Conservation (phyloP, 1,284 basidiomycete genomes). For the Rhodotorula sp. region DNA sequence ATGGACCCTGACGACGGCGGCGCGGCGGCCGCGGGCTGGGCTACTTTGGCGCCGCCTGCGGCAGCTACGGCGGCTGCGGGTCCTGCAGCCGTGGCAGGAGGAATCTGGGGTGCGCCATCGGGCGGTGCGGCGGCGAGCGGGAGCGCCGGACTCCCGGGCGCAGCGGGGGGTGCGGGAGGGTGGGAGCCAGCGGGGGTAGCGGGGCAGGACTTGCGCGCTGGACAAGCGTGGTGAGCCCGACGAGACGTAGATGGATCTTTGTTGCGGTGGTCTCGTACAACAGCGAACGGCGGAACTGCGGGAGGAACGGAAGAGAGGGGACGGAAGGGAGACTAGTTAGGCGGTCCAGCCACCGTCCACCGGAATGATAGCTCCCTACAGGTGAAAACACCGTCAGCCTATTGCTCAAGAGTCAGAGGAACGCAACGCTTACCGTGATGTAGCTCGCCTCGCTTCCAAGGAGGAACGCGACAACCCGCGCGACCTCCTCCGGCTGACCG, state of each 20-base stretch:
- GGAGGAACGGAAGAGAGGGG: not conserved
- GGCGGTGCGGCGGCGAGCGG: not conserved
- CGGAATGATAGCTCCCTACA: conserved; percentile 35
- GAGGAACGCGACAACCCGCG: conserved; percentile 34
- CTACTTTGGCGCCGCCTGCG: not conserved
- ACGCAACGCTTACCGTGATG: conserved; percentile 28
- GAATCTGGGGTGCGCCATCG: not conserved
- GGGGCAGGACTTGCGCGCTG: conserved; percentile 1
- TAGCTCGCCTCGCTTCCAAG: conserved; percentile 31
- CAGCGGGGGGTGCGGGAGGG: not conserved
- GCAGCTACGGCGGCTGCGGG: too few relatives aligned
- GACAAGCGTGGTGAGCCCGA: conserved; percentile 5
- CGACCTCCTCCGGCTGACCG: conserved; percentile 36
- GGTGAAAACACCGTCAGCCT: not conserved
- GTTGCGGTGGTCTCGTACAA: not conserved
- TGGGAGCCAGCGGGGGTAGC: not conserved
- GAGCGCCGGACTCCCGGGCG: not conserved
- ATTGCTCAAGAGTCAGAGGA: rapidly evolving
- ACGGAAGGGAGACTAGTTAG: not conserved
- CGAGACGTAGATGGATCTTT: not conserved
- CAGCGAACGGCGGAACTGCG: not conserved
- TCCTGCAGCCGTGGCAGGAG: not conserved
- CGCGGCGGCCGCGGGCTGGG: not conserved
- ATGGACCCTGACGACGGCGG: conserved; percentile 14
- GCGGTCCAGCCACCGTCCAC: conserved; percentile 38